Evolutionary conservation across 164 flowering plant species (phyloP), one percentile per base, ranked within the genome.

Genomic region (Amborella trichopoda): DNA sequence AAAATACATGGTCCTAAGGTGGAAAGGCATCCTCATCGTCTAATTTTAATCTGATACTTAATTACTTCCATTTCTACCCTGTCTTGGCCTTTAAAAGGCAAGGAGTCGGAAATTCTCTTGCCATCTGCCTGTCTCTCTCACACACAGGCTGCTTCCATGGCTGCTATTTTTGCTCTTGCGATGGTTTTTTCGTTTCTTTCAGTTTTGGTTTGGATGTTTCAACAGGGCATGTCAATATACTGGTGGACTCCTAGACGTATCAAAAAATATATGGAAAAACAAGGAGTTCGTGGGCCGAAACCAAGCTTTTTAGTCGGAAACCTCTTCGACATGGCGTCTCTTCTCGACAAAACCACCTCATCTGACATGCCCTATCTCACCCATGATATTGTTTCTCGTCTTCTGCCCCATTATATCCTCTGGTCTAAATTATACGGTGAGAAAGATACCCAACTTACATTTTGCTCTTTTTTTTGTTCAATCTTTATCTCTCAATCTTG

Each of bases 271-370:
- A 90, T 90, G 98, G 80, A 69, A 25, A 73, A 49, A 60, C 98
- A 90, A 86, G 96, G 96, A n/a, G 85, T 90, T 54, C 55, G 63
- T 75, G 98, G 98, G 55, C 98, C 98, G 2, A 72, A 78, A 56
- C 87, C 94, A 13, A 72, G 75, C 21, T 76, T 72, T 48, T 69
- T 90, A 1, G 62, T 73, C 13, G 98, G 98, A 8, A 90, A 90
- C 69, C 61, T 86, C 39, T 16, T 47, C 8, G 94, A 90, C 30
- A 69, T 86, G 67, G 66, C 87, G 4, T 42, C 84, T 3, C 63
- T 90, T 13, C 60, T 80, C 28, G 19, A 84, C 10, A 58, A 68
- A 26, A 52, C 94, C 21, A 80, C 82, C 48, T 59, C 89, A 12
- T 42, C 59, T 0, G 96, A 86, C 59, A 71, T 78, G 85, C 58